Evolutionary conservation across 192 early-diverging fungal species (phyloP), one percentile per base, ranked within the genome.

Genomic region (Entophlyctis helioformis): DNA sequence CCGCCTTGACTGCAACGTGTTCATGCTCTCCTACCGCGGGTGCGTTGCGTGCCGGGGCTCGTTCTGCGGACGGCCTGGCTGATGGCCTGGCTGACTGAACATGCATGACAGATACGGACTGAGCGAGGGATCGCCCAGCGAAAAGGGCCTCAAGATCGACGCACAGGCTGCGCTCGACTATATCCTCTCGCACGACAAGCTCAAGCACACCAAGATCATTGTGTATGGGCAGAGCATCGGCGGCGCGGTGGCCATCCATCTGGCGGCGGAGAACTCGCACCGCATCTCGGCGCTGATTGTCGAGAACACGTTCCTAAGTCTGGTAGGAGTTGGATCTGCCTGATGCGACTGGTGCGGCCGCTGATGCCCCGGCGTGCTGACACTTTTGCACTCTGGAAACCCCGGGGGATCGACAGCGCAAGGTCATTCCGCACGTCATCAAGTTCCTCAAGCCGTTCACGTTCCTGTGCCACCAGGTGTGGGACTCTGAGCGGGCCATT

Each of bases 1-100:
- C 20, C 56, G 59, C 20, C 71, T 75, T 28, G 64, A 69, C 18
- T 80, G 76, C 64, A 97, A 99, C 63, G 81, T 99, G 12, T 82
- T 93, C 42, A 88, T 99, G 87, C 69, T 97, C 16, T 95, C 91
- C n/a, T 99, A 99, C 47, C 74, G 96, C 51, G 93, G 96, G 72
- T 86, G 80, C 57, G 46, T 7, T 36, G 23, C 16, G 3, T 19
- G 15, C 28, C 23, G 11, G 1, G 7, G 3, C 11, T 22, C n/a
- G n/a, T n/a, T n/a, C n/a, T n/a, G n/a, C 29, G 15, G 3, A 50
- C 19, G 3, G 15, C 2, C 16, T 13, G 12, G 42, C 6, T 50
- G 19, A 4, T n/a, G n/a, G 20, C n/a, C 16, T 36, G 21, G 48
- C 22, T 7, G 34, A 19, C 20, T 28, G 1, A 12, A 33, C 18